phyloP scores from a whole-genome alignment of 2,329 filamentous ascomycete species.

The Gremmenia infestans region DNA sequence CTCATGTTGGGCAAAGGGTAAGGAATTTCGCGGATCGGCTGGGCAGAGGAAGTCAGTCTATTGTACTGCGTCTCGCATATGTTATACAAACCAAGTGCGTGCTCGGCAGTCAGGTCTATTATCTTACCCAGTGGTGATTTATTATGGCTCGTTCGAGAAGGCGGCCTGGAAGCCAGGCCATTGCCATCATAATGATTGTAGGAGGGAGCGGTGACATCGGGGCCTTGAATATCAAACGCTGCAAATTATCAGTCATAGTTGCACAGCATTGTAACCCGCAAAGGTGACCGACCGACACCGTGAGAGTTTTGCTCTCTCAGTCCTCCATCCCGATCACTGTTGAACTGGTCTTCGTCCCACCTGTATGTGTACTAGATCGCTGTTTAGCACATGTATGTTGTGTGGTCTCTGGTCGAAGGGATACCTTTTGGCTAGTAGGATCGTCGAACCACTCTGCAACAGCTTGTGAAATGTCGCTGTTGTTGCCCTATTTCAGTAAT shows the following conservation, averaged over 20 bases:
- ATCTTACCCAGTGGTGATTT: slow-evolving; percentile 52
- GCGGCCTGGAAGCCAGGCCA: slow-evolving; percentile 47
- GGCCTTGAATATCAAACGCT: slow-evolving; percentile 54
- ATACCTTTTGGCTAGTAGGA: slow-evolving; percentile 34
- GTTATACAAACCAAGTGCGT: slow-evolving; percentile 37
- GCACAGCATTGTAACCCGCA: not conserved
- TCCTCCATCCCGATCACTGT: slow-evolving; percentile 48
- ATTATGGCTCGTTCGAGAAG: slow-evolving; percentile 51
- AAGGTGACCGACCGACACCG: slow-evolving; percentile 39
- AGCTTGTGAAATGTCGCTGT: slow-evolving; percentile 44
- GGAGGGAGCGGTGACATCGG: slow-evolving; percentile 38
- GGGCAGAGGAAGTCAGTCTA: slow-evolving; percentile 1
- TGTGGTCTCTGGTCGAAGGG: too few relatives aligned
- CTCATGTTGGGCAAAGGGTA: slow-evolving; percentile 26
- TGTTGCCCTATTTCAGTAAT: slow-evolving; percentile 36
- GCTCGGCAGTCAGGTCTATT: slow-evolving; percentile 42
- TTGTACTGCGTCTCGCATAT: not conserved
- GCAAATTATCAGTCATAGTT: slow-evolving; percentile 7
- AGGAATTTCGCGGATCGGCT: slow-evolving; percentile 34
- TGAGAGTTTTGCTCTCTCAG: slow-evolving; percentile 30
- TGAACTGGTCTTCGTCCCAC: slow-evolving; percentile 53
- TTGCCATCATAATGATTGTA: slow-evolving; percentile 36
- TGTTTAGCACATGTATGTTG: not conserved
- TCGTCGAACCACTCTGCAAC: slow-evolving; percentile 44
- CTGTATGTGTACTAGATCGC: slow-evolving; percentile 36